Evolutionary conservation across 2,329 filamentous ascomycete species (phyloP).

Genomic region (Exutisphaerella laricina): DNA sequence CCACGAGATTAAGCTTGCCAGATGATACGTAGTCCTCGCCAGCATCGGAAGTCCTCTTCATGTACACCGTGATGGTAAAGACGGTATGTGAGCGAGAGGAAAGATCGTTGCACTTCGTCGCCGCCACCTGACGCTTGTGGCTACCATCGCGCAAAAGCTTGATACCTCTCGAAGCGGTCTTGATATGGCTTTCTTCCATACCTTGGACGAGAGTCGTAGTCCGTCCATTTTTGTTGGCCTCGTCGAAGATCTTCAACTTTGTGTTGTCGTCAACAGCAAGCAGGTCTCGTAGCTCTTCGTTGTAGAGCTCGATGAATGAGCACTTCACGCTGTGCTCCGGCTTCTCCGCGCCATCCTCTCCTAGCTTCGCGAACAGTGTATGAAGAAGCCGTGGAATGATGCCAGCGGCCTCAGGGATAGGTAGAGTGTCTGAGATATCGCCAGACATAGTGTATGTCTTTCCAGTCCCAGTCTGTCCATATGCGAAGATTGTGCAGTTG

Average conservation of each 20-base stretch:
- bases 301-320: constrained; percentile 98
- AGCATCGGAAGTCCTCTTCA: constrained; percentile 72
- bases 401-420: constrained; percentile 84
- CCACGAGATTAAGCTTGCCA: constrained; percentile 93
- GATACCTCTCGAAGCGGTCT: constrained; percentile 76
- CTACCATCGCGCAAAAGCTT: constrained; percentile 83
- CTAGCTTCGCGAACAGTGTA: constrained; percentile 78
- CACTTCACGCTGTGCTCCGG: constrained; percentile 88
- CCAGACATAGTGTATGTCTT: constrained; percentile 99
- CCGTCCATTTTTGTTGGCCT: constrained; percentile 78
- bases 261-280: constrained; percentile 72
- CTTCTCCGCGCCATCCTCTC: constrained; percentile 56
- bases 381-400: constrained; percentile 92
- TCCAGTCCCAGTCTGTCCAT: constrained; percentile 94
- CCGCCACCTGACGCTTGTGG: constrained; percentile 92
- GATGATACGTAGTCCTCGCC: constrained; percentile 86
- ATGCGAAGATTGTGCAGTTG: constrained; percentile 98
- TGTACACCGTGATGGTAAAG: constrained; percentile 90
- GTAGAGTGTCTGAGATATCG: constrained; percentile 86
- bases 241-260: constrained; percentile 95
- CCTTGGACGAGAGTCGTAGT: constrained; percentile 85
- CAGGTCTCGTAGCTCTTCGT: constrained; percentile 90
- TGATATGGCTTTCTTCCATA: constrained; percentile 95
- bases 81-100: constrained; percentile 96
- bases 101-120: constrained; percentile 98